A percentile compares a stretch with the other conserved stretches of the same genome.
These are phyloP conservation scores for Cercospora sojina DNA, from an alignment of 2,329 filamentous ascomycete species.

Conservation along the genomic window DNA sequence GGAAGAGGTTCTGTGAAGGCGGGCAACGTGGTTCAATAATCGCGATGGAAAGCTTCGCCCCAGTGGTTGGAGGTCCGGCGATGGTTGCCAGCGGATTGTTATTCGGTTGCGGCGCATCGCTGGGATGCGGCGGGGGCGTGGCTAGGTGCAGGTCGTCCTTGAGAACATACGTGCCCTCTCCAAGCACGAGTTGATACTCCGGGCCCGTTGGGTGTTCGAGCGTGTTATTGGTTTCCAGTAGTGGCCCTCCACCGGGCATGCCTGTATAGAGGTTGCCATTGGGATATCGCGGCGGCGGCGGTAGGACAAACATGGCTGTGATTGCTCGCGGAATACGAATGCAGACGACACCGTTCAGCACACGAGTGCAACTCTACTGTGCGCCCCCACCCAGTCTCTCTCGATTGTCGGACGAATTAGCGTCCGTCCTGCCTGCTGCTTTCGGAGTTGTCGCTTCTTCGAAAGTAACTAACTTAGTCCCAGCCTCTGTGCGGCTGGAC, in stretches of 20 bases:
- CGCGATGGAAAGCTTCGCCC: slow-evolving; percentile 79
- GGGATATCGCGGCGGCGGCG: slow-evolving; percentile 63
- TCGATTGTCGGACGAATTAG: neutral
- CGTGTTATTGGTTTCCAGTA: slow-evolving; percentile 93
- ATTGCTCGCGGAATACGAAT: neutral
- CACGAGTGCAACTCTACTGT: neutral
- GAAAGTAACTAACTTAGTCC: neutral
- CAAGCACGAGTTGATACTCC: slow-evolving; percentile 86
- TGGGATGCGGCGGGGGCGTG: slow-evolving; percentile 91
- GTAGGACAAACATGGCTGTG: slow-evolving; percentile 12
- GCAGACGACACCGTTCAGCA: neutral
- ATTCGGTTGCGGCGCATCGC: slow-evolving; percentile 81
- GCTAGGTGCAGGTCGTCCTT: slow-evolving; percentile 90
- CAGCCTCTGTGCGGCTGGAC: neutral
- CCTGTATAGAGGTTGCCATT: slow-evolving; percentile 69
- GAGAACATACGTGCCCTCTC: slow-evolving; percentile 90
- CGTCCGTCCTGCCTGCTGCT: slow-evolving; percentile 27
- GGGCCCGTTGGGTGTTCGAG: slow-evolving; percentile 75
- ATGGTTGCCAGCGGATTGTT: slow-evolving; percentile 87
- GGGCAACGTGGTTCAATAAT: slow-evolving; percentile 59
- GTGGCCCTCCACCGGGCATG: slow-evolving; percentile 62
- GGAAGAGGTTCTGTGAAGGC: slow-evolving; percentile 45
- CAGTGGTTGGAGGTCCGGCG: slow-evolving; percentile 76
- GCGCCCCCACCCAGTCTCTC: neutral
- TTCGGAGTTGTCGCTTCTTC: neutral